Base-by-base conservation (phyloP, 345 rosid genomes). In the Brassica nigra region DNA sequence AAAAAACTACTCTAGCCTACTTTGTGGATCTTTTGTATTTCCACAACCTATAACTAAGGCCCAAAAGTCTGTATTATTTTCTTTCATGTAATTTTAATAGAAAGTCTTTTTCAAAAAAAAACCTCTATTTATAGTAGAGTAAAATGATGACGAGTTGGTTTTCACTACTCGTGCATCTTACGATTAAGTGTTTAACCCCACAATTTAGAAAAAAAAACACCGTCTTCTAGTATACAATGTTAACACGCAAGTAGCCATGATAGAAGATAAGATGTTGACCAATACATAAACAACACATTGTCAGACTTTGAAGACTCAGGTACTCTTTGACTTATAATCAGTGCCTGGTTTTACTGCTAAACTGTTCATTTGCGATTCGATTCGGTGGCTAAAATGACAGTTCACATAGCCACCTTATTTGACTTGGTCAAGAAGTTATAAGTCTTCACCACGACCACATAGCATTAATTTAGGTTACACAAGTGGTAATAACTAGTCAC, bases 41-140 rank as follows among this genome's bases (percentile, higher is more conserved):
- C 27, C 27, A 23, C 27, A 23, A 23, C 27, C 27, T 23, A 23
- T 23, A 23, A 23, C 27, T 23, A 23, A 23, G 27, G 27, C 1
- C 27, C 27, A 23, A 23, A 23, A 23, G 27, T 1, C 27, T 23
- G 27, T 23, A 23, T 23, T 23, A 23, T 23, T 23, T 23, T 23
- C 1, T 23, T 23, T 23, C 27, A 23, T 23, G 27, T 1, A 23
- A 23, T 23, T 23, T 23, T 23, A 23, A 23, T 23, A 23, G 27
- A 23, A 23, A 23, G 27, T 1, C 1, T 23, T 23, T 23, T 23
- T 23, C 27, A 23, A 23, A 23, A 23, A 23, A 23, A 23, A 23
- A 23, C n/a, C n/a, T 70, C 64, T 70, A 55, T 54, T 55, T 71
- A 57, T 71, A 71, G 31, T 70, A 70, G 30, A 15, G 16, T 8